A percentile compares a stretch with the other conserved stretches of the same genome.
Conservation (phyloP, 352 stramenopile species). For the Phytophthora idaei region DNA sequence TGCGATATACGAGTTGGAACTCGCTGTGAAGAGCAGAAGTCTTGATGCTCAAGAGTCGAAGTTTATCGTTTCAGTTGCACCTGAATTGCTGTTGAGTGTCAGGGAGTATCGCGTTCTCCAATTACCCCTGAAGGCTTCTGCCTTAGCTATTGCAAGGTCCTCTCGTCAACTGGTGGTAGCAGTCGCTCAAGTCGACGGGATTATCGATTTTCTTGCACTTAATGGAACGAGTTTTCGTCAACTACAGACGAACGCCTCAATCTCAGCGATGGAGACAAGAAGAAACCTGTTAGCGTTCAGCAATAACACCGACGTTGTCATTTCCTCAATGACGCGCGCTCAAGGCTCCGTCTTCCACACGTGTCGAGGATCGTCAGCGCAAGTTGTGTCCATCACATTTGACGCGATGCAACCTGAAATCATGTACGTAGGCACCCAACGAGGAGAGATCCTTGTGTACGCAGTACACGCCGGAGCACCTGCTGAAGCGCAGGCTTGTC, state of each 20-base stretch:
- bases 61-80: slow-evolving; percentile 1
- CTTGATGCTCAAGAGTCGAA: not conserved
- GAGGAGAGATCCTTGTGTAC: slow-evolving; percentile 58
- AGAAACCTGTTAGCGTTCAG: slow-evolving; percentile 53
- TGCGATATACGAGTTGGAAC: slow-evolving; percentile 31
- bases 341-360: slow-evolving; percentile 35
- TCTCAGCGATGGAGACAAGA: slow-evolving; percentile 37
- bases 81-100: slow-evolving; percentile 10
- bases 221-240: slow-evolving; percentile 59
- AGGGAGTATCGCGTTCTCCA: slow-evolving; percentile 2
- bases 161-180: slow-evolving; percentile 24
- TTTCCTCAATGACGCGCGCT: slow-evolving; percentile 40
- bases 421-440: slow-evolving; percentile 51
- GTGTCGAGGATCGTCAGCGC: slow-evolving; percentile 46
- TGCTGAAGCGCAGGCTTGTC: slow-evolving; percentile 10
- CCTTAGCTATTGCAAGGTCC: slow-evolving; percentile 11
- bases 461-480: slow-evolving; percentile 11
- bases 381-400: slow-evolving; percentile 49
- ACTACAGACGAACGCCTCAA: slow-evolving; percentile 29
- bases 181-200: slow-evolving; percentile 23
- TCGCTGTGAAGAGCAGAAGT: slow-evolving; percentile 13
- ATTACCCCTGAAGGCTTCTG: slow-evolving; percentile 9
- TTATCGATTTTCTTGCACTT: slow-evolving; percentile 37
- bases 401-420: slow-evolving; percentile 44
- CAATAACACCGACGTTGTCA: slow-evolving; percentile 32